Evolutionary conservation across 768 basidiomycete genomes (phyloP), one percentile per base, ranked within the genome.

Genomic region (Tephrocybe sp.): DNA sequence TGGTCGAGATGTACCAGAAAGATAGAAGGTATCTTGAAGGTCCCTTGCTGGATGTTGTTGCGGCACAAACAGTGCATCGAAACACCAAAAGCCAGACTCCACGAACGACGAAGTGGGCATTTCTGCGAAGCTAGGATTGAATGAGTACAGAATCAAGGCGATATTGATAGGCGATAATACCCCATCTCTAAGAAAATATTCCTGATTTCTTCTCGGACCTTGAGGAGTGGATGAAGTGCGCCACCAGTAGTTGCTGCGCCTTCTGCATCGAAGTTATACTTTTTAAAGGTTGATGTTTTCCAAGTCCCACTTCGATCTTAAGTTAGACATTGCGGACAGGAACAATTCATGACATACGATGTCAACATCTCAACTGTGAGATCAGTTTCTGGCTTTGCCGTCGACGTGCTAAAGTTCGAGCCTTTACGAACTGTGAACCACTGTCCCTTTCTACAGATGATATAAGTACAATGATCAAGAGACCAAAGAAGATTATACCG

Each of bases 151-250:
- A 3, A 5, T 26, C 19, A 13, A 30, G 44, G 26, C 36, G 17
- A 53, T 16, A 22, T 30, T 10, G 26, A 5, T 45, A 12, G 46
- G 20, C 39, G 17, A 5, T 68, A 82, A 46, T 55, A 98, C 96
- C 97, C 97, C 95, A 98, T 98, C 68, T 99, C 97, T 60, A 99
- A 79, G 79, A 99, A 99, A 63, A 98, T 98, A 66, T 89, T 89
- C 46, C 95, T 81, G 64, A 99, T 92, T 68, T 99, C 97, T 71
- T 98, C 97, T 49, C 97, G 80, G 20, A 99, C 97, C 75, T 98
- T 98, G 51, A 99, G 82, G 31, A 99, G 77, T 13, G 97, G 97
- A 68, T 98, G 97, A 26, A 98, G 75, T 12, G 95, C 93, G 35
- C 97, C 97, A 26, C 94, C 93, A 34, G 82, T 81, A 3, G 94